Base-by-base conservation (phyloP, 306 rosid genomes). In the Malus fusca region DNA sequence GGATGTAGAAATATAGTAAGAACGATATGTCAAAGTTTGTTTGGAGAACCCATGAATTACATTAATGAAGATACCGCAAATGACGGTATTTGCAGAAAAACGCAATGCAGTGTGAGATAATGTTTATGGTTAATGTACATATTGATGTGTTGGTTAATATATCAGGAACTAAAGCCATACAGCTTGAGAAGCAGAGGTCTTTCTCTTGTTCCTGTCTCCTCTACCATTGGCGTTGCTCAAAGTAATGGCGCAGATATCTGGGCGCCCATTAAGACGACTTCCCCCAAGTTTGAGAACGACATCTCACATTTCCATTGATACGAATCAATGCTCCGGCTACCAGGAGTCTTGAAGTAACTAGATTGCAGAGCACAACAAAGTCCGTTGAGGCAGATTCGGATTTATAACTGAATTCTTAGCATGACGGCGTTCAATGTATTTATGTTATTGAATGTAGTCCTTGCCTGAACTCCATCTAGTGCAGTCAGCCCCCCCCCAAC, bases 171-270 rank as follows among this genome's bases (percentile, higher is more conserved):
- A 63, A 90, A 85, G 75, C 40, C 86, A 66, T 85, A 85, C 96
- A 85, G 88, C 88, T 80, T 95, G 83, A 95, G 96, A 82, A 88
- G 74, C 85, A 82, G 96, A 87, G 99, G 99, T 66, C 83, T 95
- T 74, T 95, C 96, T 68, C 84, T 95, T 46, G 92, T 95, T 79
- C 99, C 99, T 0, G 86, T 92, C 66, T 83, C 92, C 3, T 82
- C 81, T 55, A 89, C 97, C 23, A 80, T 70, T n/a, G 99, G 97
- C 78, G 91, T 92, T 74, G 90, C 97, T 53, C 90, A 90, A 71
- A 92, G 93, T 81, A 95, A 95, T 65, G 99, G 99, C 48, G 99
- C 99, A 48, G 99, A 95, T 77, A 92, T 95, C 61, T 95, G 99
- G 99, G 97, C 99, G 21, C 99, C 99, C 22, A 87, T 88, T 63